Base-by-base conservation (phyloP, 2,329 filamentous ascomycete species). In the Ophiostoma himal-ulmi region DNA sequence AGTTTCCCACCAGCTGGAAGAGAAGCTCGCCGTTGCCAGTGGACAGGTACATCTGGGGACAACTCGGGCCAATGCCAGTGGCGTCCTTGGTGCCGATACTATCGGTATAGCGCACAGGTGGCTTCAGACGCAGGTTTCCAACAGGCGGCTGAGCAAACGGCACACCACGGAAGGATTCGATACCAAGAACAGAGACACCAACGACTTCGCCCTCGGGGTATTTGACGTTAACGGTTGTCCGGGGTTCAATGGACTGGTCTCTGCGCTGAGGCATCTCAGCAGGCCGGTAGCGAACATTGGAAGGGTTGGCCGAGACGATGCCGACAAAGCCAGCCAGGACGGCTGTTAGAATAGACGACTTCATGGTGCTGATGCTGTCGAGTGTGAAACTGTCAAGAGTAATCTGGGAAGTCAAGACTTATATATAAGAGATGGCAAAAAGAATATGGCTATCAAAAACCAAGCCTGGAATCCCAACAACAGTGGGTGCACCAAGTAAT, bases 131-230 rank as follows among this genome's bases (percentile, higher is more conserved):
- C 34, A 92, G 81, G 3, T 82, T 77, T 0, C 89, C 90, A 0
- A 85, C 83, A 0, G 91, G 91, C 1, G 90, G 84, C 72, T 91
- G 82, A 1, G 91, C 91, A 76, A 88, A 95, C 3, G 91, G 91
- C 70, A 95, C 92, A 30, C 89, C 91, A 70, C 85, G 87, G 80
- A 92, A 94, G 36, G 82, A 86, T 71, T 94, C 91, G 26, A 92
- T 83, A 36, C 79, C 78, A 2, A n/a, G 22, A 4, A 66, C 14
- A 0, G 70, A 67, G 1, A 68, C 11, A 14, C 73, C 73, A 0
- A 36, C 70, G 2, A 72, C 71, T 4, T 68, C 52, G 52, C 70
- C 73, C 20, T 73, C 72, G 11, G 73, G 71, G 37, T 73, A 74
- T 0, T n/a, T 41, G 5, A 74, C 72, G 8, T n/a, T 69, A 17